These are phyloP conservation scores for Quercus mongolica DNA, from an alignment of 306 rosid genomes.

Conservation along the genomic window DNA sequence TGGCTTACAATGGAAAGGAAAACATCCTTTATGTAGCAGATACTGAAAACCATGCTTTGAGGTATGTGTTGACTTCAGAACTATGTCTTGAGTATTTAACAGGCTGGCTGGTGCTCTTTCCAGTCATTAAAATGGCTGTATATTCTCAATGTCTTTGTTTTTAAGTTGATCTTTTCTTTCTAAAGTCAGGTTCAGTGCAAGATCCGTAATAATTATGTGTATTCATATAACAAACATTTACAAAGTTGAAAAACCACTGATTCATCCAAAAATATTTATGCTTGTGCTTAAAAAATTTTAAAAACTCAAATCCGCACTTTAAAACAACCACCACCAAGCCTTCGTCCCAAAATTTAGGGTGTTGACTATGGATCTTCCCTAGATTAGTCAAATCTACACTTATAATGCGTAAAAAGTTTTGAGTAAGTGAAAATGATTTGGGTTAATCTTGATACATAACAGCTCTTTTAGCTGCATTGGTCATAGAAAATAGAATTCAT, in stretches of 20 bases:
- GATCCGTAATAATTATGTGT: no score
- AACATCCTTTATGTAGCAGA: constrained; percentile 90
- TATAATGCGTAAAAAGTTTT: not conserved
- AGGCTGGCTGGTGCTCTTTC: not conserved
- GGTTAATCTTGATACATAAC: not conserved
- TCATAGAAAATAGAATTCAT: not conserved
- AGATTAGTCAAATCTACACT: not conserved
- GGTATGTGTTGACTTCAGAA: constrained; percentile 49
- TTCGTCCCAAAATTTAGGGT: no score
- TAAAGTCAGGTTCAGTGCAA: not conserved
- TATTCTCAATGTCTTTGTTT: not conserved
- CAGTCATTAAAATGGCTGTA: not conserved
- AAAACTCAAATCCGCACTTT: not conserved
- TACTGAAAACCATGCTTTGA: constrained; percentile 95
- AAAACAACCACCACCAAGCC: no score
- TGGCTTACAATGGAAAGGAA: constrained; percentile 86
- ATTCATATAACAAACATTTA: constrained; percentile 4
- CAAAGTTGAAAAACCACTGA: not conserved
- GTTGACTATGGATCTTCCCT: no score
- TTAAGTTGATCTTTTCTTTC: not conserved
- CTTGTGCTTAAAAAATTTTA: not conserved
- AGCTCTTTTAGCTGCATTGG: not conserved
- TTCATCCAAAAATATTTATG: no score
- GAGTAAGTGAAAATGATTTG: not conserved
- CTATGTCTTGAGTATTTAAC: not conserved